phyloP scores from a whole-genome alignment of 306 rosid species.

The Vigna radiata region DNA sequence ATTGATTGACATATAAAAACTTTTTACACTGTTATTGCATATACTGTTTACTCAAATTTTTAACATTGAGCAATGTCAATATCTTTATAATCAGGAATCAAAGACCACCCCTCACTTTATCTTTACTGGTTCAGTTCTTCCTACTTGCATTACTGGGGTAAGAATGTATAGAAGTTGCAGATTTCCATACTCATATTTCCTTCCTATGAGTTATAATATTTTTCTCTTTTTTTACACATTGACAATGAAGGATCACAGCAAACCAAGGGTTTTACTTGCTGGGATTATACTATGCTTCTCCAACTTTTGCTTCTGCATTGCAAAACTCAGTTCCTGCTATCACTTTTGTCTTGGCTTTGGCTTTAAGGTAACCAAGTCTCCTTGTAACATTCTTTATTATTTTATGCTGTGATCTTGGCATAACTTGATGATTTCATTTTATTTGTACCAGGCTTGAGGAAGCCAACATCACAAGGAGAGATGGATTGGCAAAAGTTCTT shows the following conservation, averaged over 20 bases:
- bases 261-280: constrained; percentile 77
- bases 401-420: constrained; percentile 24
- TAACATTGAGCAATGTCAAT: constrained; percentile 21
- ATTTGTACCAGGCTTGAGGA: constrained; percentile 59
- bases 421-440: constrained; percentile 4
- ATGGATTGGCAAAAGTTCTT: constrained; percentile 73
- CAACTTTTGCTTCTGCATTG: constrained; percentile 83
- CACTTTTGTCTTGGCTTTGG: constrained; percentile 68
- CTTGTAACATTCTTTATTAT: not conserved
- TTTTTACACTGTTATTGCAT: not conserved
- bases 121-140: constrained; percentile 70
- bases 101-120: constrained; percentile 71
- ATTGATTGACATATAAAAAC: not conserved
- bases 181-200: constrained; percentile 8
- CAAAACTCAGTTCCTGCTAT: constrained; percentile 80
- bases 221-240: not conserved
- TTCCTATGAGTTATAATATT: constrained; percentile 27
- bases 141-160: constrained; percentile 75
- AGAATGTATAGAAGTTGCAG: constrained; percentile 40
- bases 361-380: constrained; percentile 53
- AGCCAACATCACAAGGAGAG: constrained; percentile 58
- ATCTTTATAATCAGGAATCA: constrained; percentile 55
- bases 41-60: not conserved
- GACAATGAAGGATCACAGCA: constrained; percentile 63
- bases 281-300: constrained; percentile 74